These are phyloP conservation scores for Atkinsonella hypoxylon DNA, from an alignment of 2,329 filamentous ascomycete genomes.

Conservation along the genomic window DNA sequence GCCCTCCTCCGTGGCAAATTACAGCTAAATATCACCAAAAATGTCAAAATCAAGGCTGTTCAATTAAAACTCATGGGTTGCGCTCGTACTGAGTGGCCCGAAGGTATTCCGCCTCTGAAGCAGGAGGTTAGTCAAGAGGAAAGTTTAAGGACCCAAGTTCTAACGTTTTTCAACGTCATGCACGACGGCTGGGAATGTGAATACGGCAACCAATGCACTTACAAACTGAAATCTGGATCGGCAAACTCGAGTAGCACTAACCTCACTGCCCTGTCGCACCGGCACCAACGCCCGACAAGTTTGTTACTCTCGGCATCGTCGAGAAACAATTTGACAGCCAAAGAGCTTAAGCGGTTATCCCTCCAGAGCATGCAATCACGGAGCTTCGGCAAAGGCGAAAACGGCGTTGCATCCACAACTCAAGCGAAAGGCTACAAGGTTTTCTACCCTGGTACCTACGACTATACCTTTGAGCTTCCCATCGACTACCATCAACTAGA, in stretches of 20 bases:
- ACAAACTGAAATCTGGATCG: conserved; percentile 29
- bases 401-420: conserved; percentile 45
- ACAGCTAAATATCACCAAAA: conserved; percentile 72
- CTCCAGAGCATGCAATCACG: conserved; percentile 70
- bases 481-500: conserved; percentile 83
- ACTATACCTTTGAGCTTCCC: conserved; percentile 71
- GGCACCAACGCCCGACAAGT: conserved; percentile 9
- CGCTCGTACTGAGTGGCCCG: conserved; percentile 89
- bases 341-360: conserved; percentile 56
- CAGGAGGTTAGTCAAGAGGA: conserved; percentile 74
- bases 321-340: conserved; percentile 23
- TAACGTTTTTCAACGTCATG: conserved; percentile 82
- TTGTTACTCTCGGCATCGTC: conserved; percentile 11
- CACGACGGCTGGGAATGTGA: conserved; percentile 48
- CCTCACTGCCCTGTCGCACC: conserved; percentile 11
- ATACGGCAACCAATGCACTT: conserved; percentile 52
- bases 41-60: conserved; percentile 84
- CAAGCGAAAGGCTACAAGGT: conserved; percentile 68
- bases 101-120: conserved; percentile 84
- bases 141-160: conserved; percentile 74
- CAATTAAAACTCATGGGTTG: conserved; percentile 77
- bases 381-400: conserved; percentile 74
- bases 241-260: conserved; percentile 25
- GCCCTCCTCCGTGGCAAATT: conserved; percentile 79
- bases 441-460: conserved; percentile 61